Base-by-base conservation (phyloP, 164 flowering plant genomes). In the Akebia trifoliata region DNA sequence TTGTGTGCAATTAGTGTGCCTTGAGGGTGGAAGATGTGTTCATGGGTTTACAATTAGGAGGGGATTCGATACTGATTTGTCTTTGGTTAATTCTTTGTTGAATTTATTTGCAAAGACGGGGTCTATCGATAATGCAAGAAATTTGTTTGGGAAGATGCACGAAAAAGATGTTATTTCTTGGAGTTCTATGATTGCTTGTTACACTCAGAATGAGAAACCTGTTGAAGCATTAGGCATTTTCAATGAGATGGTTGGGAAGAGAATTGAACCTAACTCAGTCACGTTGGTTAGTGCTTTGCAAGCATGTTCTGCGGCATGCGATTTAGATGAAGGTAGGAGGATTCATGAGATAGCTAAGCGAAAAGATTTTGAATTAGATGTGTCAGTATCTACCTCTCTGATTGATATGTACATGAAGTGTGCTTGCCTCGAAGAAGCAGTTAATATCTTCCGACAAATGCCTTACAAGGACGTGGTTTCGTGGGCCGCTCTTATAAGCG, bases 331-430 rank as follows among this genome's bases (percentile, higher is more conserved):
- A 55, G 90, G 85, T 36, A 65, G 49, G 69, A 72, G 65, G 62
- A 74, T 80, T 47, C 86, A 82, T 58, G 62, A 75, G 48, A 58
- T 72, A 17, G 73, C 79, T 18, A 36, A 25, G 42, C 38, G 29
- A 32, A 72, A 70, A 51, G 76, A 73, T 20, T 67, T 75, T 29
- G 86, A 82, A 38, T 37, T 59, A 21, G 75, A 78, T 24, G 22
- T 66, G 8, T 61, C 69, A 6, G 82, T 82, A 15, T 72, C 78
- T 20, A 82, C 87, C n/a, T 74, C 91, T 39, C 69, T 85, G 11
- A 59, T 82, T 54, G 79, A 82, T 59, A 80, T 85, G 87, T 81
- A 78, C 66, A 82, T 81, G 87, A 77, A 72, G 60, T 85, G 87
- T 56, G 70, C 47, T 4, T 64, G 73, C 44, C 67, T 81, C 35